Conservation (phyloP, 2,329 filamentous ascomycete genomes). For the Aureobasidium vineae region DNA sequence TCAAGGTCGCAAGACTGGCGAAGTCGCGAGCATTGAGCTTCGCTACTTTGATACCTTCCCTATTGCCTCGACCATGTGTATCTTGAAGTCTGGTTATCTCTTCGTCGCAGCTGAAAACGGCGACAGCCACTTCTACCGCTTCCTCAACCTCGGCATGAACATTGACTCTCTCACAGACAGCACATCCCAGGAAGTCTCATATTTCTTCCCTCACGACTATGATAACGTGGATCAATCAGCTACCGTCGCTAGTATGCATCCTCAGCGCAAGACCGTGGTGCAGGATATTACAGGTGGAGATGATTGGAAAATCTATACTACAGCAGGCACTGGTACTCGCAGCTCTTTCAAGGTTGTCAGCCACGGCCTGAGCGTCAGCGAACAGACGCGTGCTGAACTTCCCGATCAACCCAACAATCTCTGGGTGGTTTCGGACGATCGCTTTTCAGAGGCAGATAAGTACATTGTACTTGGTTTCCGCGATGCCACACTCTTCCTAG, state of each 20-base stretch:
- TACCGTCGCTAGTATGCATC: constrained; percentile 84
- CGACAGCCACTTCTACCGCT: constrained; percentile 93
- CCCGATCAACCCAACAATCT: constrained; percentile 86
- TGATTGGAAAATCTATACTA: constrained; percentile 91
- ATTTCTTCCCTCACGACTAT: constrained; percentile 75
- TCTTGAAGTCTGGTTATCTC: constrained; percentile 92
- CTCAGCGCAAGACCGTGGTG: constrained; percentile 86
- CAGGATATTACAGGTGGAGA: constrained; percentile 89
- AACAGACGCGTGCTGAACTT: constrained; percentile 91
- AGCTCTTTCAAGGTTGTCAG: constrained; percentile 90
- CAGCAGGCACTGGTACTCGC: constrained; percentile 82
- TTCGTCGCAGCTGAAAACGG: constrained; percentile 91
- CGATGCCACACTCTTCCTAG: constrained; percentile 85
- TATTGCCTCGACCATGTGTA: constrained; percentile 80
- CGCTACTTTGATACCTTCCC: constrained; percentile 99
- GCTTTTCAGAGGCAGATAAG: constrained; percentile 80
- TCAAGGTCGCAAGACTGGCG: constrained; percentile 72
- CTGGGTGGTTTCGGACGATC: constrained; percentile 89
- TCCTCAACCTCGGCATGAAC: constrained; percentile 93
- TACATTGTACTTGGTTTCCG: constrained; percentile 95
- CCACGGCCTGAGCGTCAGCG: constrained; percentile 88
- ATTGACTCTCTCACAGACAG: constrained; percentile 84
- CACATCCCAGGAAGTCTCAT: constrained; percentile 73
- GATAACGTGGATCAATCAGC: constrained; percentile 85
- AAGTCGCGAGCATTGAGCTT: constrained; percentile 81